A percentile compares a stretch with the other conserved stretches of the same genome.
Evolutionary conservation across 2,329 filamentous ascomycete genomes (phyloP).

Genomic region (Fusarium decemcellulare): DNA sequence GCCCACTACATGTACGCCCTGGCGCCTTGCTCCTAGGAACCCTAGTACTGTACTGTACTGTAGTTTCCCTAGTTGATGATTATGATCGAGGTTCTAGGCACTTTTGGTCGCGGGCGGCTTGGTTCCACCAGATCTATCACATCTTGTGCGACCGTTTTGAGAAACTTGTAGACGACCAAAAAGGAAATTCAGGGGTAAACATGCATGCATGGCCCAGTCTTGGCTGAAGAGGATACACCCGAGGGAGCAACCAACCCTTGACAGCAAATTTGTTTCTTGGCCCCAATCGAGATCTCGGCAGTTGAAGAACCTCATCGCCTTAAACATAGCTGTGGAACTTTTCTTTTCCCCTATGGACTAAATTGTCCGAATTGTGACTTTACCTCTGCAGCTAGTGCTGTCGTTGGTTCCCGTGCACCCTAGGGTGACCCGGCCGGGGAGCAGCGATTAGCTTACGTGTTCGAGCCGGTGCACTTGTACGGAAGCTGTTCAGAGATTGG

Average conservation of each 20-base stretch:
- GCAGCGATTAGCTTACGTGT: too few species aligned
- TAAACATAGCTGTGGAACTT: neutral
- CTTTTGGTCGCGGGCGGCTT: neutral
- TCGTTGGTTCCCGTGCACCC: conserved; percentile 11
- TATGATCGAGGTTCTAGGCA: neutral
- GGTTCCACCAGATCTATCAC: conserved; percentile 6
- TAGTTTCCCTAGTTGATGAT: neutral
- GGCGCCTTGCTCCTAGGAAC: neutral
- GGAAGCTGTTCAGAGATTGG: too few species aligned
- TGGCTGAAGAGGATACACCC: neutral
- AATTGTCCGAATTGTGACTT: conserved; percentile 8
- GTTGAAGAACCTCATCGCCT: neutral
- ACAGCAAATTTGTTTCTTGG: neutral
- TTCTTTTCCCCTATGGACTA: conserved; percentile 2
- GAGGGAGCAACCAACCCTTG: neutral
- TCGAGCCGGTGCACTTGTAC: too few species aligned
- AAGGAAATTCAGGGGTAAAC: conserved; percentile 10
- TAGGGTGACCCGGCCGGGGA: neutral
- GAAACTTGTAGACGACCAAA: neutral
- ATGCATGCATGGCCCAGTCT: conserved; percentile 3
- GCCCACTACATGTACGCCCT: neutral
- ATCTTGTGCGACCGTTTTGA: neutral
- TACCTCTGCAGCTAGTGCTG: conserved; percentile 7
- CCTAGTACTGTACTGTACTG: neutral
- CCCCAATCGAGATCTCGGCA: neutral